A percentile compares a stretch with the other conserved stretches of the same genome.
These are phyloP conservation scores for Erodium maritimum DNA, from an alignment of 345 rosid species.

Conservation along the genomic window DNA sequence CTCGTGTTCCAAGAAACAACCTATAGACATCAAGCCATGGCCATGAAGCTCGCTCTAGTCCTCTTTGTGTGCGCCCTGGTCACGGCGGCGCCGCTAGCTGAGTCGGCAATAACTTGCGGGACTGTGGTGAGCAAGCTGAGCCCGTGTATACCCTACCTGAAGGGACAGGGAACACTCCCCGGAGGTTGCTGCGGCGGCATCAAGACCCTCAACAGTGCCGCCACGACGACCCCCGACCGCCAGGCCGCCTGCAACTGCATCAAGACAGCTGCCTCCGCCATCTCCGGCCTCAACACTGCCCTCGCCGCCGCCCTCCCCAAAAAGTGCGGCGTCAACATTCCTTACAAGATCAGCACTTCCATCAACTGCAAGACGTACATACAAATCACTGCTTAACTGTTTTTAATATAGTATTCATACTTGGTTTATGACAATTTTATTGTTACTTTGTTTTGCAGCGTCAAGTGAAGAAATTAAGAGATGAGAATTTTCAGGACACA, in stretches of 20 bases:
- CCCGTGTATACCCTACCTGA: constrained; percentile 15
- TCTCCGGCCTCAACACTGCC: constrained; percentile 15
- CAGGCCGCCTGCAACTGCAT: constrained; percentile 38
- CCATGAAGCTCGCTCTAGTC: no score
- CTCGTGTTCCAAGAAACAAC: no score
- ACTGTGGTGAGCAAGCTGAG: constrained; percentile 6
- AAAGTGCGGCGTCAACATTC: constrained; percentile 35
- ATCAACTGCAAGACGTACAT: constrained; percentile 35
- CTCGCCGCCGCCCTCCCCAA: constrained; percentile 27
- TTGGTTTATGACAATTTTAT: no score
- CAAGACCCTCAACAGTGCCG: constrained; percentile 19
- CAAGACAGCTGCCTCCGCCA: constrained; percentile 16
- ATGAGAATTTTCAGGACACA: no score
- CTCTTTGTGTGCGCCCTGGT: constrained; percentile 8
- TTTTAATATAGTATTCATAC: not conserved
- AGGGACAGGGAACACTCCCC: constrained; percentile 13
- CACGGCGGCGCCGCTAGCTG: constrained; percentile 13
- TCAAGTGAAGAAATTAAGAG: constrained; percentile 2
- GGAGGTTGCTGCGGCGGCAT: constrained; percentile 37
- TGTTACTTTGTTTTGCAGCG: constrained; percentile 2
- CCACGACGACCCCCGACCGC: constrained; percentile 42
- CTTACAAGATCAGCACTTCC: constrained; percentile 37
- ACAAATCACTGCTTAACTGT: not conserved
- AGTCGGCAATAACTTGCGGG: constrained; percentile 22
- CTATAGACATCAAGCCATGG: no score